Conservation (phyloP, 352 stramenopile genomes). For the Pythium graminicola region DNA sequence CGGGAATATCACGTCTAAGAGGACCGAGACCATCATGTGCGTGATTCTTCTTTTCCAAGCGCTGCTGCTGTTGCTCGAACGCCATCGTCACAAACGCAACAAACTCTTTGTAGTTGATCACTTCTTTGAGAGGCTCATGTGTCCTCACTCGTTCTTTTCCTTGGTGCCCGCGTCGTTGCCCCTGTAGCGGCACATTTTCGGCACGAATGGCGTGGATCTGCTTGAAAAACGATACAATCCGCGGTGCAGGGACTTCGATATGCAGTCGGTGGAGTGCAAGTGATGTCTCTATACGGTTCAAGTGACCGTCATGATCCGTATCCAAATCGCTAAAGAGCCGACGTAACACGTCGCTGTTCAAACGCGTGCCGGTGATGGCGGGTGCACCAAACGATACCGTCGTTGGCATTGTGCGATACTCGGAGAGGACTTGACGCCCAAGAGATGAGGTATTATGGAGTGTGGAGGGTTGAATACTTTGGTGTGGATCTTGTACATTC, state of each 20-base stretch:
- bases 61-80: conserved; percentile 22
- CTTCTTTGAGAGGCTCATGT: conserved; percentile 35
- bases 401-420: conserved; percentile 61
- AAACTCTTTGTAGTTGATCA: conserved; percentile 79
- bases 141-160: conserved; percentile 1
- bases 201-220: conserved; percentile 27
- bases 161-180: not conserved
- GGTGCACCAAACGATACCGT: conserved; percentile 48
- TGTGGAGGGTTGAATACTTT: not conserved
- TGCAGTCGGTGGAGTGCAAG: conserved; percentile 69
- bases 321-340: conserved; percentile 79
- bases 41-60: too few species aligned
- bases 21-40: too few species aligned
- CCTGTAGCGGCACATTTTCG: not conserved
- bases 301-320: conserved; percentile 48
- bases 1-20: too few species aligned
- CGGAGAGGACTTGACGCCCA: conserved; percentile 59
- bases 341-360: conserved; percentile 54
- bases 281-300: conserved; percentile 69
- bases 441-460: conserved; percentile 32
- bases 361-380: conserved; percentile 7
- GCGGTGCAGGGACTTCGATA: conserved; percentile 44
- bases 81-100: conserved; percentile 60
- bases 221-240: conserved; percentile 66
- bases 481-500: not conserved